These are phyloP conservation scores for Takakia lepidozioides DNA, from an alignment of 225 moss, liverwort and hornwort genomes.

Conservation along the genomic window DNA sequence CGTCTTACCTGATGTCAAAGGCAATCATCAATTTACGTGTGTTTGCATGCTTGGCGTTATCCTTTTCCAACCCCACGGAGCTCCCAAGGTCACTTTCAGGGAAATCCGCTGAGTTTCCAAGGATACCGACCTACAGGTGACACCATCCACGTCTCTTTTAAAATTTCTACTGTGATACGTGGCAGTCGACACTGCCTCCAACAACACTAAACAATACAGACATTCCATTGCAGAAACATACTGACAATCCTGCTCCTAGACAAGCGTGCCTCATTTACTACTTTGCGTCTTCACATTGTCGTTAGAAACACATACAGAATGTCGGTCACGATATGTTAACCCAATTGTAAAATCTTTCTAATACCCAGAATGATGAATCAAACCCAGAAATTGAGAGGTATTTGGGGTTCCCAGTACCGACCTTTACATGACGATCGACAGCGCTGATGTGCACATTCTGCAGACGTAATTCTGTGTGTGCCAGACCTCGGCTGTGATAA, in stretches of 20 bases:
- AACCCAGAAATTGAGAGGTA: background rate
- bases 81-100: constrained; percentile 10
- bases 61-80: constrained; percentile 6
- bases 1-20: constrained; percentile 29
- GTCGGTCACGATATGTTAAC: no score
- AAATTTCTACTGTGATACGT: no score
- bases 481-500: constrained; percentile 35
- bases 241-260: no score
- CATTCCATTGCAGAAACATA: no score
- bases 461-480: constrained; percentile 38
- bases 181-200: no score
- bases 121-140: constrained; percentile 35
- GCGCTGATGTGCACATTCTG: constrained; percentile 39
- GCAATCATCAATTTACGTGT: constrained; percentile 43
- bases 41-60: constrained; percentile 6
- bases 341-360: no score
- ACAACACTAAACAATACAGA: no score
- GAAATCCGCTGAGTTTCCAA: constrained; percentile 39
- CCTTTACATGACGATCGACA: constrained; percentile 28
- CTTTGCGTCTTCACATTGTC: no score
- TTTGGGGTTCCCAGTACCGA: background rate
- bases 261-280: no score
- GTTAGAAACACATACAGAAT: no score
- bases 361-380: no score
- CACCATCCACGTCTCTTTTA: no score